phyloP scores from a whole-genome alignment of 495 filamentous ascomycete species.

The Tuber umbilicatum region DNA sequence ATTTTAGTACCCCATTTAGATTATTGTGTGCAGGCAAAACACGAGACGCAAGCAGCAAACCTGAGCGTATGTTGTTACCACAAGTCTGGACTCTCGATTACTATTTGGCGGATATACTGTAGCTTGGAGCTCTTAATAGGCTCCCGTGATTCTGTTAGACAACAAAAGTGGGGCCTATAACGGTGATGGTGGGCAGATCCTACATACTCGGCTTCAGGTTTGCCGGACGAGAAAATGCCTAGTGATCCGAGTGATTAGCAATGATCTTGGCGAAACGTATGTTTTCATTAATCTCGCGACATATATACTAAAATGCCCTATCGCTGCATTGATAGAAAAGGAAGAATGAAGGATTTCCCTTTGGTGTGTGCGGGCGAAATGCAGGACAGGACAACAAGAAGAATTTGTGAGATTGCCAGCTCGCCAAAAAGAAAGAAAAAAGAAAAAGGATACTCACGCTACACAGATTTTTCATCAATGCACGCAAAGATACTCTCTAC shows the following conservation, averaged over 20 bases:
- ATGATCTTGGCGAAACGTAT: background rate
- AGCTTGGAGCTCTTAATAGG: background rate
- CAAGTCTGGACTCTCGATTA: background rate
- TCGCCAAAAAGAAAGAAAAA: background rate
- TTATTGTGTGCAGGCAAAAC: background rate
- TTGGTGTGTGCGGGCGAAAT: background rate
- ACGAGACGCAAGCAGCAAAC: background rate
- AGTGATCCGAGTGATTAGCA: background rate
- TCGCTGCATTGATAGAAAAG: background rate
- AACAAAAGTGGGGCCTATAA: background rate
- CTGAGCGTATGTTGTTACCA: background rate
- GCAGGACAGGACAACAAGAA: background rate
- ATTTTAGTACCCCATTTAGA: background rate
- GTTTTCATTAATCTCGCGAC: background rate
- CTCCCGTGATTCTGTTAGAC: background rate
- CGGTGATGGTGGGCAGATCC: background rate
- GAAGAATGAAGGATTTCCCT: background rate
- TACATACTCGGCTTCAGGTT: background rate
- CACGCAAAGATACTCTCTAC: background rate
- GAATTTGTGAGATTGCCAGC: background rate
- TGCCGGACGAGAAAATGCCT: background rate
- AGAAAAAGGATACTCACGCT: background rate
- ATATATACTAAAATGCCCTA: background rate
- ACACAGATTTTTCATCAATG: background rate
- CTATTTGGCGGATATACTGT: background rate